Percentiles rank a stretch among this genome's conserved stretches.
phyloP scores from a whole-genome alignment of 2,329 filamentous ascomycete genomes.

The Pezicula radicicola region DNA sequence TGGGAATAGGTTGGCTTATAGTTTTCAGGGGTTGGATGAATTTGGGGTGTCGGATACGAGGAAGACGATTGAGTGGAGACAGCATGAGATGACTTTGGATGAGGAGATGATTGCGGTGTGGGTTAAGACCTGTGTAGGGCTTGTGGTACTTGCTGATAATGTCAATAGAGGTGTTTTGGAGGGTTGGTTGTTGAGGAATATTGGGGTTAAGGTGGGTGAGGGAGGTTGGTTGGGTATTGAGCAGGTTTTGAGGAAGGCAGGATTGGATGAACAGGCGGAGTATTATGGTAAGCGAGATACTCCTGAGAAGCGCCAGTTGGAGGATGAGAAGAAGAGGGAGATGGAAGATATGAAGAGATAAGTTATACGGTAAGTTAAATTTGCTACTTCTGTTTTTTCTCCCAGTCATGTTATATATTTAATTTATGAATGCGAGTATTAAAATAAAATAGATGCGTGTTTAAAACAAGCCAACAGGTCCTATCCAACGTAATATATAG shows the following conservation, averaged over 20 bases:
- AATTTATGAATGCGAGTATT: too few relatives aligned
- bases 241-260: not conserved
- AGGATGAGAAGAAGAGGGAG: not conserved
- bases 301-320: too few relatives aligned
- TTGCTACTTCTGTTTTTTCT: too few relatives aligned
- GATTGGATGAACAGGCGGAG: not conserved
- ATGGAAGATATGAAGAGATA: not conserved
- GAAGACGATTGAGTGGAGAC: slow-evolving; percentile 17
- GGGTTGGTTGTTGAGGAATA: not conserved
- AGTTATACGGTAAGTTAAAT: not conserved
- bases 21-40: not conserved
- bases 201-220: not conserved
- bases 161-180: not conserved
- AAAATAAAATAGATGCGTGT: too few relatives aligned
- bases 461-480: too few relatives aligned
- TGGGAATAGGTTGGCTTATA: not conserved
- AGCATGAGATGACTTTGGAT: slow-evolving; percentile 15
- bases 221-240: not conserved
- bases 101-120: slow-evolving; percentile 5
- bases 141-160: not conserved
- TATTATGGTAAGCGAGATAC: not conserved
- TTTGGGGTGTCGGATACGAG: not conserved
- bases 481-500: too few relatives aligned
- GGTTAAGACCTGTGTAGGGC: not conserved
- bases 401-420: too few relatives aligned